Conservation (phyloP, 805 yeast genomes). For the Barnettozyma pratensis region DNA sequence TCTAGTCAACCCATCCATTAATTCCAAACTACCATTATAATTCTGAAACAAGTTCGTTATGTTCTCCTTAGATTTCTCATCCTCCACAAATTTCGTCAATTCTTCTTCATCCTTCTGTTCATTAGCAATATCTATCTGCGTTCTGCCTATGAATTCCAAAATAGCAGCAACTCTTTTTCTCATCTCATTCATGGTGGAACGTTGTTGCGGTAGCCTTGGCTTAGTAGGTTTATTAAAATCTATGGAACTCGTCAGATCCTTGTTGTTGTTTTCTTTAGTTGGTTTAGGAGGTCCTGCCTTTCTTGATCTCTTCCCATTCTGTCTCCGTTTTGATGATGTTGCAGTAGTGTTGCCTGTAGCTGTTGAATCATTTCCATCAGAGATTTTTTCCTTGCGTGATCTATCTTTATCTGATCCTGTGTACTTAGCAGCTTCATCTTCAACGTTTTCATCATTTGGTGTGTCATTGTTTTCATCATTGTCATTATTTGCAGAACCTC, state of each 20-base stretch:
- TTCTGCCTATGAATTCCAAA: constrained; percentile 82
- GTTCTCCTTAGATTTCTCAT: constrained; percentile 31
- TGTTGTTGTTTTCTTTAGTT: neutral
- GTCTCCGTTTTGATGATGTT: constrained; percentile 1
- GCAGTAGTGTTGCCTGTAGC: constrained; percentile 3
- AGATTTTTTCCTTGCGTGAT: constrained; percentile 5
- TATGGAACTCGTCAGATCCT: constrained; percentile 28
- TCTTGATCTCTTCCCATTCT: constrained; percentile 12
- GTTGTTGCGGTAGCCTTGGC: constrained; percentile 77
- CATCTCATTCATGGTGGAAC: constrained; percentile 77
- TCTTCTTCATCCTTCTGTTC: constrained; percentile 60
- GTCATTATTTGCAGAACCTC: neutral
- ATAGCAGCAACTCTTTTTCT: constrained; percentile 85
- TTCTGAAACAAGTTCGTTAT: constrained; percentile 41
- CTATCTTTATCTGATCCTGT: neutral
- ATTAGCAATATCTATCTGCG: constrained; percentile 74
- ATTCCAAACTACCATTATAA: constrained; percentile 52
- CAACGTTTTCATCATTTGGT: constrained; percentile 7
- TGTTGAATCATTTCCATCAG: constrained; percentile 17
- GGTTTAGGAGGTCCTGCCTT: constrained; percentile 4
- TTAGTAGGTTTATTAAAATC: constrained; percentile 67
- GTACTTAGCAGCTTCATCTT: constrained; percentile 2
- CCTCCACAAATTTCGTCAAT: constrained; percentile 42
- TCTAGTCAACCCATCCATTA: constrained; percentile 71
- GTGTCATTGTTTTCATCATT: constrained; percentile 6